Evolutionary conservation across 73 alveolate genomes (phyloP).

Genomic region (Paramecium tetraurelia): DNA sequence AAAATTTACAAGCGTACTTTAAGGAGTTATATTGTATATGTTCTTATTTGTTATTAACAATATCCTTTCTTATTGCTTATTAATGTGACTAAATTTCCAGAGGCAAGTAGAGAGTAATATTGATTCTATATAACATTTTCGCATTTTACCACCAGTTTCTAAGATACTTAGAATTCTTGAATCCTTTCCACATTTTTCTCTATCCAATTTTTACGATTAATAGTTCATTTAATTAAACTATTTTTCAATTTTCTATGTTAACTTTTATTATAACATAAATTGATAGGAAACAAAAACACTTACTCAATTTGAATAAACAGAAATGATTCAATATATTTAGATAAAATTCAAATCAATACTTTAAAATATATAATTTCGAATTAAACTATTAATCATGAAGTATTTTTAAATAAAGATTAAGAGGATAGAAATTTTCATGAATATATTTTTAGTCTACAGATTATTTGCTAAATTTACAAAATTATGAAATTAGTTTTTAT

Average conservation of each 20-base stretch:
- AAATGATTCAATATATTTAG: background rate
- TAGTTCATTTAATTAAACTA: conserved; percentile 11
- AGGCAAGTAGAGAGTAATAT: background rate
- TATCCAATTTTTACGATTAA: conserved; percentile 8
- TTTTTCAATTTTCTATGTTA: background rate
- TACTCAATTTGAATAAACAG: background rate
- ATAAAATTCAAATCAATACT: background rate
- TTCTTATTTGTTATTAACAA: conserved; percentile 9
- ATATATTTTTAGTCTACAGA: background rate
- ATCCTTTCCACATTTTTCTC: conserved; percentile 35
- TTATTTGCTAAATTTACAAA: background rate
- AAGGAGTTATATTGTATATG: conserved; percentile 4
- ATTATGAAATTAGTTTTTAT: background rate
- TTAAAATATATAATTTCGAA: background rate
- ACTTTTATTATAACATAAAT: background rate
- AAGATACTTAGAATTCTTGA: background rate
- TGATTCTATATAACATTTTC: background rate
- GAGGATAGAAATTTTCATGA: background rate
- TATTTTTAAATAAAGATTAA: background rate
- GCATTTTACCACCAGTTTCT: background rate
- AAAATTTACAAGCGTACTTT: background rate
- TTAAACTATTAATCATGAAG: background rate
- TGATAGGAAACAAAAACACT: background rate
- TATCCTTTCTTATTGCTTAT: background rate
- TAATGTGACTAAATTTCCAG: background rate